Conservation (phyloP, 495 filamentous ascomycete genomes). For the Penicillium malachiteum region DNA sequence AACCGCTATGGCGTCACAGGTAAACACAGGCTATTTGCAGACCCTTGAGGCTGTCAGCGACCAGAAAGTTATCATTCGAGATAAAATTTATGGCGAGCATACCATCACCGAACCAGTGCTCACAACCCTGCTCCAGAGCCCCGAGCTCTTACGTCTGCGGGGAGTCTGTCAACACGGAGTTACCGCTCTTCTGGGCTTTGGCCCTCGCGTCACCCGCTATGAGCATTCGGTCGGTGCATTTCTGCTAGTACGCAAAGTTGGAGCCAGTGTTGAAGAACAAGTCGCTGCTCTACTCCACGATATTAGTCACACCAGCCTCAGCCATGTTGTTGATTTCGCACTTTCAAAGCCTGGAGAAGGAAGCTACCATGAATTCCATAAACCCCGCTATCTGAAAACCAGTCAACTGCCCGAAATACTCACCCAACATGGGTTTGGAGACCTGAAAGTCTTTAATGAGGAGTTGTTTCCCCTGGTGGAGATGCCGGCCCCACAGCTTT, state of each 20-base stretch:
- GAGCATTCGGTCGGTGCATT: constrained; percentile 47
- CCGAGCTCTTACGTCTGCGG: constrained; percentile 32
- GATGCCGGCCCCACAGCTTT: constrained; percentile 39
- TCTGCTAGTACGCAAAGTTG: constrained; percentile 39
- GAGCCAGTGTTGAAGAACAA: constrained; percentile 39
- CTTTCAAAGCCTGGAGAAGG: constrained; percentile 39
- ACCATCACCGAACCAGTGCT: constrained; percentile 36
- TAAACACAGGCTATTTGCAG: constrained; percentile 21
- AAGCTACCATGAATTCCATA: constrained; percentile 46
- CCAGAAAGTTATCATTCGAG: constrained; percentile 25
- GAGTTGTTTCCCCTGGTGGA: constrained; percentile 43
- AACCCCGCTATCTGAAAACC: constrained; percentile 36
- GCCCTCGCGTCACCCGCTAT: constrained; percentile 38
- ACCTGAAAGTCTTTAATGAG: constrained; percentile 33
- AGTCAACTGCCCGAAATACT: constrained; percentile 36
- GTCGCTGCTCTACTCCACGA: constrained; percentile 45
- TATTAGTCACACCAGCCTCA: constrained; percentile 43
- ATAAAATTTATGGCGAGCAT: constrained; percentile 38
- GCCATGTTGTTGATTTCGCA: constrained; percentile 43
- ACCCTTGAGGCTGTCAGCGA: constrained; percentile 17
- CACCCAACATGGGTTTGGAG: constrained; percentile 25
- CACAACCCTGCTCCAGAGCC: constrained; percentile 35
- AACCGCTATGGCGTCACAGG: constrained; percentile 2
- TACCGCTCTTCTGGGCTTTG: constrained; percentile 34
- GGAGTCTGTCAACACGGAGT: constrained; percentile 42